Percentiles rank a stretch among this genome's conserved stretches.
phyloP scores from a whole-genome alignment of 371 early-diverging fungal genomes.

The Mucor piriformis region DNA sequence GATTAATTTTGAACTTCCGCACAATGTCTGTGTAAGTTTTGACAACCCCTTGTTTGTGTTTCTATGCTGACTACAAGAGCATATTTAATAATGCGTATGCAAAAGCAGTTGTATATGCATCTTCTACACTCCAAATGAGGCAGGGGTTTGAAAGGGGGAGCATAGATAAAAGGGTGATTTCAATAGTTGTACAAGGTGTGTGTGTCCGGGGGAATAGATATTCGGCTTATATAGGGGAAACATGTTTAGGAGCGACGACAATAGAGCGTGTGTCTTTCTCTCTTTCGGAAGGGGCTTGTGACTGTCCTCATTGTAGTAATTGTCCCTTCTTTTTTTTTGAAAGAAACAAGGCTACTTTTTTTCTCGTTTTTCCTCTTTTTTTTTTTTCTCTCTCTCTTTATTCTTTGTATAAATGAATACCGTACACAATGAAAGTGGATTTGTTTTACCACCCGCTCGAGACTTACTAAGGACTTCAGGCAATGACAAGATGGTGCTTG shows the following conservation, averaged over 20 bases:
- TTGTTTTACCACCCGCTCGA: constrained; percentile 36
- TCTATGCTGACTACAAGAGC: no score
- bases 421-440: neutral
- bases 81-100: no score
- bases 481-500: constrained; percentile 25
- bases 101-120: no score
- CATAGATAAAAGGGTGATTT: no score
- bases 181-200: no score
- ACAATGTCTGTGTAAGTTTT: neutral
- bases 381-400: neutral
- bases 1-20: neutral
- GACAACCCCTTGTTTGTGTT: neutral
- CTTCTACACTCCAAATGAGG: no score
- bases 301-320: neutral
- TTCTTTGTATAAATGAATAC: neutral
- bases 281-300: neutral
- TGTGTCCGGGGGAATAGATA: no score
- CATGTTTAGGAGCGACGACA: no score
- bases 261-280: no score
- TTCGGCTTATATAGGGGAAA: no score
- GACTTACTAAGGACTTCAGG: constrained; percentile 26
- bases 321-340: constrained; percentile 7
- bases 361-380: constrained; percentile 5
- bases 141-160: no score
- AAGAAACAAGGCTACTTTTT: no score